Base-by-base conservation (phyloP, 345 rosid genomes). In the Capsella bursapastoris region DNA sequence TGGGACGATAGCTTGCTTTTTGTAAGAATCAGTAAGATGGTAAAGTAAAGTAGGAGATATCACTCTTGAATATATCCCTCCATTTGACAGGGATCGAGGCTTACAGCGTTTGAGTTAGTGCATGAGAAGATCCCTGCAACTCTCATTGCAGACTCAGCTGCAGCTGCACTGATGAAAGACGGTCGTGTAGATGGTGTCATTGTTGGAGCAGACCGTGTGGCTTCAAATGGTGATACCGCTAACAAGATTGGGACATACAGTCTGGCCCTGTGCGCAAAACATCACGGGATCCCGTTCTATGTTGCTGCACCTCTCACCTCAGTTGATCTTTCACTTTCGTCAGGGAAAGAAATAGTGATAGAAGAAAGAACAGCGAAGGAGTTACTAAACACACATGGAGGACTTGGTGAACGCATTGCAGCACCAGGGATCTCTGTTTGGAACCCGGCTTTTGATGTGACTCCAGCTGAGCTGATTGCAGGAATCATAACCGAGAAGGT, bases 241-340 rank as follows among this genome's bases (percentile, higher is more conserved):
- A 91, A 94, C 84, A 91, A 94, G 86, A 91, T 94, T 28, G 98
- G 98, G 78, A 94, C 98, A 55, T 94, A 91, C 86, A 88, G 89
- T 85, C 95, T 94, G 8, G 97, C 97, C 59, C 43, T 94, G 41
- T 86, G 92, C 70, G 96, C 98, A 16, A 83, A 48, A 76, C 82
- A 85, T 79, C 97, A 94, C 55, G 48, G 70, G 18, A 81, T 94
- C 63, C 93, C 92, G 16, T 91, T 94, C 78, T 91, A 80, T 66
- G 95, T 91, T 3, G 98, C 98, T 32, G 98, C 98, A 3, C 98
- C 98, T 3, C 74, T 91, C 44, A 90, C 97, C 8, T 94, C 98
- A 55, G 76, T 91, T 22, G 98, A 94, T 79, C 66, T 89, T n/a
- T 82, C 88, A 9, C 95, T 94, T 73, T 67, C 87, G 27, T 90